Percentiles rank a stretch among this genome's conserved stretches.
Evolutionary conservation across 164 flowering plant genomes (phyloP).

Genomic region (Dillenia suffruticosa): DNA sequence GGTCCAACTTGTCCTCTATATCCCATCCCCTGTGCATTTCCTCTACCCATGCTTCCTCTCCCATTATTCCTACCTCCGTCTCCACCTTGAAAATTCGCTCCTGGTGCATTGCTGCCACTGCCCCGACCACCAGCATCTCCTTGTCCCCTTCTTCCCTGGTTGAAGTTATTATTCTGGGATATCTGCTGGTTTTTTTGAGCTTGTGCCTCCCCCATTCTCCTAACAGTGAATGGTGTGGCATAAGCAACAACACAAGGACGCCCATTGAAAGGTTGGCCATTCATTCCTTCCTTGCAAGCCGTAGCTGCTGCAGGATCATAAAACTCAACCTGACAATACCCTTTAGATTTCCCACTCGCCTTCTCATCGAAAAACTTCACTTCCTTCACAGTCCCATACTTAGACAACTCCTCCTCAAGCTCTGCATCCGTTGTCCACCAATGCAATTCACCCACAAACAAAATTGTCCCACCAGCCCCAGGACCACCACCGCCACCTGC

Average conservation of each 20-base stretch:
- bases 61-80: constrained; percentile 52
- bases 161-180: constrained; percentile 21
- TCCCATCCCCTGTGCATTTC: constrained; percentile 56
- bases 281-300: constrained; percentile 90
- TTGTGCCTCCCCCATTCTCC: constrained; percentile 86
- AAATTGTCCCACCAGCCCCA: constrained; percentile 56
- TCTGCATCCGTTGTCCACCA: constrained; percentile 97
- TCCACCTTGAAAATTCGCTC: constrained; percentile 66
- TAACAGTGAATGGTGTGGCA: constrained; percentile 66
- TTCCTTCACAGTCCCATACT: constrained; percentile 83
- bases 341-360: constrained; percentile 91
- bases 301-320: constrained; percentile 61
- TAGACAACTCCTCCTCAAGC: constrained; percentile 61
- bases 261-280: constrained; percentile 81
- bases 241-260: constrained; percentile 78
- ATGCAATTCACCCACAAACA: constrained; percentile 84
- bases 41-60: constrained; percentile 79
- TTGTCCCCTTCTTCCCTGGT: constrained; percentile 44
- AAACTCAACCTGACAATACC: constrained; percentile 87
- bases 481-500: constrained; percentile 21
- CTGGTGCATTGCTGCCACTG: constrained; percentile 38
- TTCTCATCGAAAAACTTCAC: constrained; percentile 80
- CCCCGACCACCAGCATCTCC: constrained; percentile 37
- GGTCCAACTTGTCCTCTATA: constrained; percentile 65
- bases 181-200: constrained; percentile 56